Evolutionary conservation across 31 red algal genomes (phyloP).

Genomic region (Endocladia muricata): DNA sequence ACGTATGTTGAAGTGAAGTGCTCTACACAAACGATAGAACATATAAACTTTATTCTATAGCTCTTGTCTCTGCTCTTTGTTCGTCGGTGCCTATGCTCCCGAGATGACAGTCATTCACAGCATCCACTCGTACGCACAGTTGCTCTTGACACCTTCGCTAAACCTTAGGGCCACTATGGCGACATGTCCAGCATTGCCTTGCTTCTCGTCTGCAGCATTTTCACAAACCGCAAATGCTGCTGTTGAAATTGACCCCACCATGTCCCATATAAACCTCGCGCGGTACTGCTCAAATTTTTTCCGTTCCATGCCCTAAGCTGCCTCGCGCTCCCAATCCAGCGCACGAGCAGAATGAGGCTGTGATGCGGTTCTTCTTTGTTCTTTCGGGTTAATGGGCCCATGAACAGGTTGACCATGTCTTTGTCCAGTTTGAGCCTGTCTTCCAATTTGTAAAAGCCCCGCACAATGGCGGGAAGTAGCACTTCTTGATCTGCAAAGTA

Average conservation of each 20-base stretch:
- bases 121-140: no score
- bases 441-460: slow-evolving; percentile 29
- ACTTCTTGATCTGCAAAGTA: slow-evolving; percentile 59
- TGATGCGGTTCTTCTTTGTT: slow-evolving; percentile 29
- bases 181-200: neutral
- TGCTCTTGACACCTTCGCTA: no score
- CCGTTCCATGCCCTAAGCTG: slow-evolving; percentile 47
- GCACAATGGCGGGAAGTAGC: slow-evolving; percentile 26
- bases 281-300: slow-evolving; percentile 36
- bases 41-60: no score
- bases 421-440: slow-evolving; percentile 37
- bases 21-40: no score
- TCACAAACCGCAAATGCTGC: slow-evolving; percentile 35
- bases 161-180: no score
- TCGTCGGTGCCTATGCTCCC: no score
- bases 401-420: slow-evolving; percentile 43
- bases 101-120: no score
- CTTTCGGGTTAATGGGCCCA: slow-evolving; percentile 13
- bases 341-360: slow-evolving; percentile 20
- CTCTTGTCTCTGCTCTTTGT: no score
- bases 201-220: slow-evolving; percentile 1
- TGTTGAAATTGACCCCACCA: slow-evolving; percentile 27
- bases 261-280: slow-evolving; percentile 22
- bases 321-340: slow-evolving; percentile 41
- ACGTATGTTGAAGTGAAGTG: no score